Evolutionary conservation across 2,329 filamentous ascomycete genomes (phyloP).

Genomic region (Zasmidium angulare): DNA sequence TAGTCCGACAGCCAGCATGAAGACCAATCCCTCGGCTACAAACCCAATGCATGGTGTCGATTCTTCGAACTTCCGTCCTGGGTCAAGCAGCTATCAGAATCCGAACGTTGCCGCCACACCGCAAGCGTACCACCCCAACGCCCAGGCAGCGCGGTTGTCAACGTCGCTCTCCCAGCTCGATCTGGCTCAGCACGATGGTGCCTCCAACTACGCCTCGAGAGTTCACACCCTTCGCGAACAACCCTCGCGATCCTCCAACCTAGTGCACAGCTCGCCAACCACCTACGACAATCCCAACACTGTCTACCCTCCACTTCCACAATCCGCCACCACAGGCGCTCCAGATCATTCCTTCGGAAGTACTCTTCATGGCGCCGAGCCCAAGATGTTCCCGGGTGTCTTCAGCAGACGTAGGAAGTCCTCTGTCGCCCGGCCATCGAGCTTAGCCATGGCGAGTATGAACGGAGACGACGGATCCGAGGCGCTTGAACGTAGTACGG

Average conservation of each 20-base stretch:
- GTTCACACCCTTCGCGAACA: constrained; percentile 7
- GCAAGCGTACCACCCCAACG: constrained; percentile 26
- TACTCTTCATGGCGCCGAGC: constrained; percentile 56
- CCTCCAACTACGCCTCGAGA: constrained; percentile 13
- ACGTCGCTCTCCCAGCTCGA: constrained; percentile 30
- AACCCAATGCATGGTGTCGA: constrained; percentile 30
- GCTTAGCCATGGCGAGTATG: constrained; percentile 1
- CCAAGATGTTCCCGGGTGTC: constrained; percentile 70
- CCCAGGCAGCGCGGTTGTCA: constrained; percentile 40
- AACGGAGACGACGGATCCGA: constrained; percentile 14
- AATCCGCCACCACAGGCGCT: constrained; percentile 30
- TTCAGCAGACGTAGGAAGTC: constrained; percentile 48
- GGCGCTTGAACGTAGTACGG: constrained; percentile 21
- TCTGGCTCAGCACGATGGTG: constrained; percentile 31
- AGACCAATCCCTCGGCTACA: constrained; percentile 40
- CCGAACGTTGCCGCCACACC: constrained; percentile 34
- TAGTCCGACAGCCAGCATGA: constrained; percentile 42
- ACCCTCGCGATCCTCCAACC: constrained; percentile 6
- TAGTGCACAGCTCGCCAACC: constrained; percentile 13
- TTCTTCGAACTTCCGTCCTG: constrained; percentile 19
- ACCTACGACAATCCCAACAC: constrained; percentile 11
- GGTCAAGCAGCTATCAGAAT: constrained; percentile 9
- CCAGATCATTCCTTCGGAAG: constrained; percentile 48
- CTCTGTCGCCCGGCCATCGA: constrained; percentile 14
- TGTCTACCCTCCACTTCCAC: constrained; percentile 5